A percentile compares a stretch with the other conserved stretches of the same genome.
These are phyloP conservation scores for Mrakia hoshinonis DNA, from an alignment of 768 basidiomycete genomes.

Conservation along the genomic window DNA sequence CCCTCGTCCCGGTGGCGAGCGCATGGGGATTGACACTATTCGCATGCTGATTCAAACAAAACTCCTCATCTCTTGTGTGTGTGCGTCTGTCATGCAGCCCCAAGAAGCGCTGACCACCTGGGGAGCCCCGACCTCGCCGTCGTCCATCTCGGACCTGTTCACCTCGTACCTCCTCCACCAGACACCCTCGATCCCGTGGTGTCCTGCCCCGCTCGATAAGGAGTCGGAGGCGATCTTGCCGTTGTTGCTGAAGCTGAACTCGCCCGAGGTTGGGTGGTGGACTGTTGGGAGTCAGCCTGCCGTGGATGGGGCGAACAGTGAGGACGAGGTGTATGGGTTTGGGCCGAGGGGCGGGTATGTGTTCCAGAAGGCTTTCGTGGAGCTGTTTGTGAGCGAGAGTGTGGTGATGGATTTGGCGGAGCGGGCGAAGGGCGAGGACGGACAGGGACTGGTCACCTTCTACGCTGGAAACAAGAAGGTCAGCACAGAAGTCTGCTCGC, in stretches of 20 bases:
- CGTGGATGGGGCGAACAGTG: constrained; percentile 66
- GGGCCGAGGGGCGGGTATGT: constrained; percentile 88
- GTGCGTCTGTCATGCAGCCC: constrained; percentile 44
- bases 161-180: constrained; percentile 62
- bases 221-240: constrained; percentile 76
- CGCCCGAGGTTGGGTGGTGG: constrained; percentile 65
- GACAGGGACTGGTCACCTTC: constrained; percentile 55
- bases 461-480: constrained; percentile 77
- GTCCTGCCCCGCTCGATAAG: constrained; percentile 63
- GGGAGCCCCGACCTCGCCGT: constrained; percentile 59
- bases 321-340: constrained; percentile 78
- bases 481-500: constrained; percentile 31
- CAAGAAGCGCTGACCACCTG: constrained; percentile 59
- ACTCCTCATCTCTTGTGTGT: background rate
- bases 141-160: constrained; percentile 72
- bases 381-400: constrained; percentile 64
- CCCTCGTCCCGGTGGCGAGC: background rate
- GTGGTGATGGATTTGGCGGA: constrained; percentile 44
- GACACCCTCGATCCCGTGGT: constrained; percentile 77
- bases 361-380: constrained; percentile 95
- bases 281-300: constrained; percentile 95
- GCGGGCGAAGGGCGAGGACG: constrained; percentile 45
- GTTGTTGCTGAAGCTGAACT: constrained; percentile 66
- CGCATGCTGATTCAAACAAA: background rate
- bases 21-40: background rate